These are phyloP conservation scores for Astrothelium subdiscretum DNA, from an alignment of 495 filamentous ascomycete genomes.

Conservation along the genomic window DNA sequence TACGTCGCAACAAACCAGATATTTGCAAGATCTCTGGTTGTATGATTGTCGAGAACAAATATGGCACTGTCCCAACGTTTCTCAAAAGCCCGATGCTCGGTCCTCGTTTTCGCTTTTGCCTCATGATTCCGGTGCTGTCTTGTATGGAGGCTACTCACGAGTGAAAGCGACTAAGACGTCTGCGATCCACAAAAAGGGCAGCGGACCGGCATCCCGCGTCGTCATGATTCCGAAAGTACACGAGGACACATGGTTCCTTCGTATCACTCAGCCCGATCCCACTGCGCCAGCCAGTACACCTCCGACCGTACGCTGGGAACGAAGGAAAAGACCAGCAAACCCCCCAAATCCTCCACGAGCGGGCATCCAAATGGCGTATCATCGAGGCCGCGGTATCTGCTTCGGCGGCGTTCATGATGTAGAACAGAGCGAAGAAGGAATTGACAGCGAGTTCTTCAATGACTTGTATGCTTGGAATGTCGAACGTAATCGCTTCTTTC, in stretches of 20 bases:
- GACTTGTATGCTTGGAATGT: constrained; percentile 81
- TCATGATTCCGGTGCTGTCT: constrained; percentile 74
- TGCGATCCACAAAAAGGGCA: constrained; percentile 50
- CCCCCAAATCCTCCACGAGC: constrained; percentile 71
- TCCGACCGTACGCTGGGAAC: constrained; percentile 77
- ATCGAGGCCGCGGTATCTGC: constrained; percentile 82
- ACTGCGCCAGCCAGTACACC: constrained; percentile 49
- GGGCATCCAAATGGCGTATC: constrained; percentile 81
- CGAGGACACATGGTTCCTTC: constrained; percentile 87
- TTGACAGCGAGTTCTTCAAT: constrained; percentile 95
- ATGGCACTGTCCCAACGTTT: constrained; percentile 63
- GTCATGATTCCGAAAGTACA: constrained; percentile 78
- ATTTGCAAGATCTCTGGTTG: constrained; percentile 62
- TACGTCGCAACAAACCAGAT: constrained; percentile 84
- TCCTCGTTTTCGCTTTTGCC: constrained; percentile 86
- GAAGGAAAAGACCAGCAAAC: constrained; percentile 84
- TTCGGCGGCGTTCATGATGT: constrained; percentile 95
- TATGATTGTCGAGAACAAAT: constrained; percentile 59
- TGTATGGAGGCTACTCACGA: constrained; percentile 88
- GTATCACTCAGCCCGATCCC: constrained; percentile 57
- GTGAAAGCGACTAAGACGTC: constrained; percentile 54
- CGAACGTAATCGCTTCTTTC: constrained; percentile 89
- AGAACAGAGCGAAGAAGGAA: constrained; percentile 85
- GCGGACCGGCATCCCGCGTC: constrained; percentile 46
- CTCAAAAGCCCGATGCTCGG: constrained; percentile 77